Evolutionary conservation across 225 moss, liverwort and hornwort species (phyloP).

Genomic region (Thuidium tamariscinum): DNA sequence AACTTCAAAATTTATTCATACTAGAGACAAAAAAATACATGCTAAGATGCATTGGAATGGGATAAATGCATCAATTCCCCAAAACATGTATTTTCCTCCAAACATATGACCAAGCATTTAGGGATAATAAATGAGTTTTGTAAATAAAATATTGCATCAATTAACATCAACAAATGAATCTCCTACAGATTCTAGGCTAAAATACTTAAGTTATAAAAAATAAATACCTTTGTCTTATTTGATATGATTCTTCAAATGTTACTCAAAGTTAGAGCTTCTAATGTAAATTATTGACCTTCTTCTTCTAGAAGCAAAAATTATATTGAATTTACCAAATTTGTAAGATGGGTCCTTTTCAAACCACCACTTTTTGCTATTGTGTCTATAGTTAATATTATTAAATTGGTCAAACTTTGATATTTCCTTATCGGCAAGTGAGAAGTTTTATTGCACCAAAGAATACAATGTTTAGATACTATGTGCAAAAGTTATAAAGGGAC

Average conservation of each 20-base stretch:
- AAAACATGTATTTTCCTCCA: neutral
- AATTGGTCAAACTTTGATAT: neutral
- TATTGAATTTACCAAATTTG: neutral
- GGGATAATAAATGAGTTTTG: neutral
- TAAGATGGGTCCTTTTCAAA: too few relatives aligned
- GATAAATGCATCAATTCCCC: neutral
- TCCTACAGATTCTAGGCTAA: too few relatives aligned
- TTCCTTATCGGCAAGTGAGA: neutral
- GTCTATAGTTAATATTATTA: neutral
- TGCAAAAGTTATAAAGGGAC: too few relatives aligned
- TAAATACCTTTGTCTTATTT: too few relatives aligned
- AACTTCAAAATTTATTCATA: neutral
- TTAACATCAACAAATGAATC: neutral
- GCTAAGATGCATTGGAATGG: neutral
- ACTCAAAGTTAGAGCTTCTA: rapidly evolving
- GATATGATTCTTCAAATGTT: neutral
- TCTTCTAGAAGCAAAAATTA: neutral
- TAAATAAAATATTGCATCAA: neutral
- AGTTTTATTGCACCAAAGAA: rapidly evolving
- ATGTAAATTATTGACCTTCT: neutral
- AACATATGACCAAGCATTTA: neutral
- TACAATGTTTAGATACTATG: rapidly evolving
- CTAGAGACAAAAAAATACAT: neutral
- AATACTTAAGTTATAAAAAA: too few relatives aligned
- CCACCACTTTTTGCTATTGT: rapidly evolving